A percentile compares a stretch with the other conserved stretches of the same genome.
Evolutionary conservation across 1,139 yeast species (phyloP).

Genomic region (Suhomyces terraborum): DNA sequence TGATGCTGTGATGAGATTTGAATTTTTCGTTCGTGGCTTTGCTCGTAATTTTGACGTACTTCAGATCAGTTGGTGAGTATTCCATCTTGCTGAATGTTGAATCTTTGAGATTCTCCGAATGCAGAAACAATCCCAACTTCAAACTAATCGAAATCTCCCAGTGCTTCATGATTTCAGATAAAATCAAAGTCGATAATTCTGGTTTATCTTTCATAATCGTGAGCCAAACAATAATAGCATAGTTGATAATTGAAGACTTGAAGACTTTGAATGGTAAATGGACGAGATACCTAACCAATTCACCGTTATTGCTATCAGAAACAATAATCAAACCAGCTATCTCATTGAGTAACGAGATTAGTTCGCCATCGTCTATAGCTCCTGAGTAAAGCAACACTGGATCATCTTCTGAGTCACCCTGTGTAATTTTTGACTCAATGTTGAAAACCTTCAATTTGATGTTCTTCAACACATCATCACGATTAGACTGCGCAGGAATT

Average conservation of each 20-base stretch:
- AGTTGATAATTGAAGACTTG: constrained; percentile 59
- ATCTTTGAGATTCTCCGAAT: constrained; percentile 54
- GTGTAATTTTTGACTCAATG: constrained; percentile 10
- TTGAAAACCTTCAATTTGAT: constrained; percentile 23
- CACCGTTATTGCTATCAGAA: constrained; percentile 49
- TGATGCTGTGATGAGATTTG: constrained; percentile 72
- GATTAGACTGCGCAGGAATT: constrained; percentile 34
- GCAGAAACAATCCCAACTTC: constrained; percentile 66
- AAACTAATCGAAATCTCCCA: constrained; percentile 71
- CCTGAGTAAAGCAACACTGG: neutral
- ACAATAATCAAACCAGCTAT: constrained; percentile 52
- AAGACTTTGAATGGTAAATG: constrained; percentile 71
- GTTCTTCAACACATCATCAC: constrained; percentile 33
- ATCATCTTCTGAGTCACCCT: neutral
- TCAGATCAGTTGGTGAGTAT: constrained; percentile 74
- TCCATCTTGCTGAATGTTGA: constrained; percentile 82
- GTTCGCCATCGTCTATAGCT: constrained; percentile 26
- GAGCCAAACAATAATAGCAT: constrained; percentile 79
- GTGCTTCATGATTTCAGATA: constrained; percentile 65
- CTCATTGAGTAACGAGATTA: constrained; percentile 49
- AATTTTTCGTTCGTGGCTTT: constrained; percentile 54
- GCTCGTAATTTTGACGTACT: constrained; percentile 52
- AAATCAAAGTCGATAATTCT: constrained; percentile 56
- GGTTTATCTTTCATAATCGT: constrained; percentile 71
- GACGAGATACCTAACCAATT: constrained; percentile 59